Evolutionary conservation across 176 grass and related monocot genomes (phyloP), one percentile per base, ranked within the genome.

Genomic region (Oryza meyeriana): DNA sequence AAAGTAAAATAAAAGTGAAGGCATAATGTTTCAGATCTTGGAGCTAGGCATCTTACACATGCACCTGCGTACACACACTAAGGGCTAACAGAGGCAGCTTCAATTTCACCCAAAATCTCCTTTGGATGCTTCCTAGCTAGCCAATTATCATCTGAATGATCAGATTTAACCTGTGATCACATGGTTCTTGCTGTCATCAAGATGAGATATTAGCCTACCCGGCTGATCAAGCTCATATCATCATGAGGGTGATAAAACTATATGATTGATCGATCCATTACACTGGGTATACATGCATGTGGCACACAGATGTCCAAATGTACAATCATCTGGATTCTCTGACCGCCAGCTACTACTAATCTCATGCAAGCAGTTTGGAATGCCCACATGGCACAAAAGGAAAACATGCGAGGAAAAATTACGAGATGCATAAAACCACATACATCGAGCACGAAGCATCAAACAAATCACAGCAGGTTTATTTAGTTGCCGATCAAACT

Each of bases 81-180:
- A 18, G 5, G 48, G 48, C 18, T 55, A 5, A 55, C 7, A 55
- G 27, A 50, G 7, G 41, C 13, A 45, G 39, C 13, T 71, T 20
- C 18, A 24, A 36, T 58, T 8, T 75, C 48, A 58, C 9, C 10
- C 16, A 40, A 27, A 44, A 41, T 26, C n/a, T 70, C 22, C 30
- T 55, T 69, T 69, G 30, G 78, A 69, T 36, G 78, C 22, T 68
- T 2, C 50, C 50, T 55, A 36, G 16, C 22, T 69, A 69, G 8
- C n/a, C 45, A 70, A 57, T 69, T 12, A 39, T 80, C 31, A 69
- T 69, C 78, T 58, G 14, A 78, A 40, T 16, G 31, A 59, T 28
- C 24, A 35, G 8, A 27, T 38, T 48, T 29, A 69, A 57, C 8
- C 20, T 69, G 78, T 18, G 12, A 36, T 69, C 78, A 69, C 65